Evolutionary conservation across 2,329 filamentous ascomycete genomes (phyloP).

Genomic region (Stromatinia cepivora): DNA sequence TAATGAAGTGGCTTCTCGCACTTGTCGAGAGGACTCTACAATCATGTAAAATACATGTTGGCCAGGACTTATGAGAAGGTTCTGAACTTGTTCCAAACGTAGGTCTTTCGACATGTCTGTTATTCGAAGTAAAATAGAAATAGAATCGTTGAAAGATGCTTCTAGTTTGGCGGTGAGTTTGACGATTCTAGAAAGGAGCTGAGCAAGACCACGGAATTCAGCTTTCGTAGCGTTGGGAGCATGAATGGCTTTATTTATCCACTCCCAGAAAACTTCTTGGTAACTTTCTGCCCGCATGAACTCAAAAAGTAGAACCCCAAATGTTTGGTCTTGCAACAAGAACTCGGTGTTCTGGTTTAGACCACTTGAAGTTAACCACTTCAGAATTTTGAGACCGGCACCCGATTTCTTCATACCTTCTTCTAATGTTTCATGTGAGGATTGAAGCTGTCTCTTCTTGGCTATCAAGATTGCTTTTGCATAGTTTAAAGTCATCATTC

Average conservation of each 20-base stretch:
- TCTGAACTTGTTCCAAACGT: background rate
- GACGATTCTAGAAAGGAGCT: background rate
- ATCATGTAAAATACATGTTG: constrained; percentile 9
- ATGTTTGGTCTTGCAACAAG: constrained; percentile 28
- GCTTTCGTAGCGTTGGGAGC: background rate
- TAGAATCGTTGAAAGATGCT: constrained; percentile 4
- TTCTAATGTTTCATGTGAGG: constrained; percentile 28
- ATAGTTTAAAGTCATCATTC: constrained; percentile 37
- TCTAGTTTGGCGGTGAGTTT: background rate
- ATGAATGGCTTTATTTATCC: constrained; percentile 34
- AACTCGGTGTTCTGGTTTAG: constrained; percentile 33
- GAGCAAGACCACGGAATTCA: background rate
- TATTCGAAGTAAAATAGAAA: constrained; percentile 2
- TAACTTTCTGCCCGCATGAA: constrained; percentile 40
- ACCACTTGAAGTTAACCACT: constrained; percentile 39
- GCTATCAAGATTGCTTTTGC: constrained; percentile 34
- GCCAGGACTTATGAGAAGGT: constrained; percentile 8
- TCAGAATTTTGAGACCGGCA: constrained; percentile 39
- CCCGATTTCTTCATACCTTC: constrained; percentile 37
- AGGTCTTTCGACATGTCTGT: background rate
- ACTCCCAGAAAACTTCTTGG: constrained; percentile 36
- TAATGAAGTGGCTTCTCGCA: constrained; percentile 6
- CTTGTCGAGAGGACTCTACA: background rate
- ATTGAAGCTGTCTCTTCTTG: constrained; percentile 31
- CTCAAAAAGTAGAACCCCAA: constrained; percentile 34